These are phyloP conservation scores for Colletotrichum viniferum DNA, from an alignment of 2,329 filamentous ascomycete genomes.

Conservation along the genomic window DNA sequence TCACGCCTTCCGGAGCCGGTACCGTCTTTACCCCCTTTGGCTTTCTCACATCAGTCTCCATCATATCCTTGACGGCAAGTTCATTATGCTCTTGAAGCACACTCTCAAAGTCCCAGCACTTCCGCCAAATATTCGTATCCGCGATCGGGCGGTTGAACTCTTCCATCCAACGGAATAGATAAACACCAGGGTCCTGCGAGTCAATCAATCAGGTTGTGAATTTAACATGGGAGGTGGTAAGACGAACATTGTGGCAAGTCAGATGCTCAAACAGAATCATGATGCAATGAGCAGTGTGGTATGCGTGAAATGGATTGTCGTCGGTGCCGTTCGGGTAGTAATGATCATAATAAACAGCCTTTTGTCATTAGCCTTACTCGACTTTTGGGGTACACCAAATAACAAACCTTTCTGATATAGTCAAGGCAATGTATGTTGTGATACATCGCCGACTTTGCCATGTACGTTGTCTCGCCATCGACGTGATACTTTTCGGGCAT, in stretches of 20 bases:
- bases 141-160: background rate
- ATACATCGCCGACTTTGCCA: background rate
- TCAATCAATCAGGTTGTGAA: background rate
- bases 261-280: conserved; percentile 3
- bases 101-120: background rate
- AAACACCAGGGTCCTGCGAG: background rate
- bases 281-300: conserved; percentile 3
- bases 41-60: background rate
- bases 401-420: background rate
- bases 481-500: background rate
- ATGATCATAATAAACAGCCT: background rate
- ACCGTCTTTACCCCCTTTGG: background rate
- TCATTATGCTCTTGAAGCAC: background rate
- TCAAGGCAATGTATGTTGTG: conserved; percentile 12
- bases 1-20: background rate
- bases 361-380: too few species aligned
- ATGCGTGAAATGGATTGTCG: background rate
- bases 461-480: background rate
- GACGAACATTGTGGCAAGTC: background rate
- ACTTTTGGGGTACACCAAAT: background rate
- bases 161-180: background rate
- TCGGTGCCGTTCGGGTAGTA: conserved; percentile 10
- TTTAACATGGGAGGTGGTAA: background rate
- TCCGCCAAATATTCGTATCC: conserved; percentile 1
- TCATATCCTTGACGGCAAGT: background rate